Evolutionary conservation across 805 yeast genomes (phyloP), one percentile per base, ranked within the genome.

Genomic region (Lipomyces anomalus): DNA sequence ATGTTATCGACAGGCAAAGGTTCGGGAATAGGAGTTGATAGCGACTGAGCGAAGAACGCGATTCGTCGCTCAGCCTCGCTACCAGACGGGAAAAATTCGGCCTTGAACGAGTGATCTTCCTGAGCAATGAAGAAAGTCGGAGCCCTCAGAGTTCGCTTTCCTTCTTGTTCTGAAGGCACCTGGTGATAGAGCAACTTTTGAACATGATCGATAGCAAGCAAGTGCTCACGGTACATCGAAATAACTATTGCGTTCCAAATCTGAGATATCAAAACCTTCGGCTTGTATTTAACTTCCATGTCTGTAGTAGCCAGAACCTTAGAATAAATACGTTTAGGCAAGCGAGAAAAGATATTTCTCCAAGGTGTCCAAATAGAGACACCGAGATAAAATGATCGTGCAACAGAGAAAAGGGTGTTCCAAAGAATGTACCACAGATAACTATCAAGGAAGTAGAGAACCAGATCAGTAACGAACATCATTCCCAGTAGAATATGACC

Each of bases 21-120:
- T 72, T 92, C 98, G 53, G 96, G 95, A 60, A 92, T 89, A 58
- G 98, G 98, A 49, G 98, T 92, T 42, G 98, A 94, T 68, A 92
- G 75, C 7, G 97, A 89, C 70, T 92, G 98, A 48, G 99, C 99
- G 72, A 92, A 92, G 84, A 94, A 92, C 48, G 97, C 86, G 60
- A 92, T 89, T 77, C 99, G 92, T 75, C 98, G 89, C 73, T 94
- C 98, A 55, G 99, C 98, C 70, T 92, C 99, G 37, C 96, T 87
- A 68, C 90, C 80, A 62, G 81, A 76, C 59, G 98, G 97, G 85
- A 92, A 92, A 65, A 87, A 94, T 74, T 90, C 97, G 56, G 97
- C 86, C 56, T 85, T 95, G 61, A 89, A 85, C 64, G 88, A 84
- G 70, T 75, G 77, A 61, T 92, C 99, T 70, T 92, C 98, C 71